These are phyloP conservation scores for Aspergillus texensis DNA, from an alignment of 2,329 filamentous ascomycete species.

Conservation along the genomic window DNA sequence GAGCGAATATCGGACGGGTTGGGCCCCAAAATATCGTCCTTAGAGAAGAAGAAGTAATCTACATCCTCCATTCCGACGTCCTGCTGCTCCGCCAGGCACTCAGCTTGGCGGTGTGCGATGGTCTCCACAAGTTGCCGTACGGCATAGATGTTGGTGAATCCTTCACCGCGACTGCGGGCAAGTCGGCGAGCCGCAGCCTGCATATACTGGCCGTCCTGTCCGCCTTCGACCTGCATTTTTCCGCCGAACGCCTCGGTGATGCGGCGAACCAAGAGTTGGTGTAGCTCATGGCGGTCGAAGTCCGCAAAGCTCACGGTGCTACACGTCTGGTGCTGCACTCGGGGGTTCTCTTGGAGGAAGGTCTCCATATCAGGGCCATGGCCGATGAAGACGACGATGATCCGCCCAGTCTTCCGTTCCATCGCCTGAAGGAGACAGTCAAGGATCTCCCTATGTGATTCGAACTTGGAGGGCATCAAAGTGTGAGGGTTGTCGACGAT, in stretches of 20 bases:
- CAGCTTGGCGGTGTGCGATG: conserved; percentile 21
- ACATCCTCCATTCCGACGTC: conserved; percentile 20
- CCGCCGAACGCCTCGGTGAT: conserved; percentile 18
- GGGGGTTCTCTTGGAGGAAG: conserved; percentile 18
- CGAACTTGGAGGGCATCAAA: conserved; percentile 6
- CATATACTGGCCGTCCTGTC: conserved; percentile 23
- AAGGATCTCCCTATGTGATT: conserved; percentile 12
- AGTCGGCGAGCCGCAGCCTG: conserved; percentile 22
- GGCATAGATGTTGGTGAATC: conserved; percentile 20
- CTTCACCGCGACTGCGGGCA: conserved; percentile 18
- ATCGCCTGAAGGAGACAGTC: conserved; percentile 17
- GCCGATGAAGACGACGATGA: conserved; percentile 22
- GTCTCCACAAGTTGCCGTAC: conserved; percentile 19
- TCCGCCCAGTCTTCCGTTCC: conserved; percentile 17
- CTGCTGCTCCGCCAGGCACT: conserved; percentile 17
- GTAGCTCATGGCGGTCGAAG: conserved; percentile 19
- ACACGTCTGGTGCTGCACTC: conserved; percentile 19
- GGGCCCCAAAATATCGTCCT: conserved; percentile 22
- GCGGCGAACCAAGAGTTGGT: conserved; percentile 15
- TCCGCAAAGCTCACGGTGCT: conserved; percentile 22
- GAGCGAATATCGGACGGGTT: conserved; percentile 15
- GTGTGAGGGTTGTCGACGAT: conserved; percentile 20
- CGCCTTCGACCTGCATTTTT: conserved; percentile 25
- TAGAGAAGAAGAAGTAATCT: conserved; percentile 24
- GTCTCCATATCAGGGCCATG: conserved; percentile 9